Percentiles rank a stretch among this genome's conserved stretches.
Conservation (phyloP, 352 stramenopile species). For the Phytophthora crassamura region DNA sequence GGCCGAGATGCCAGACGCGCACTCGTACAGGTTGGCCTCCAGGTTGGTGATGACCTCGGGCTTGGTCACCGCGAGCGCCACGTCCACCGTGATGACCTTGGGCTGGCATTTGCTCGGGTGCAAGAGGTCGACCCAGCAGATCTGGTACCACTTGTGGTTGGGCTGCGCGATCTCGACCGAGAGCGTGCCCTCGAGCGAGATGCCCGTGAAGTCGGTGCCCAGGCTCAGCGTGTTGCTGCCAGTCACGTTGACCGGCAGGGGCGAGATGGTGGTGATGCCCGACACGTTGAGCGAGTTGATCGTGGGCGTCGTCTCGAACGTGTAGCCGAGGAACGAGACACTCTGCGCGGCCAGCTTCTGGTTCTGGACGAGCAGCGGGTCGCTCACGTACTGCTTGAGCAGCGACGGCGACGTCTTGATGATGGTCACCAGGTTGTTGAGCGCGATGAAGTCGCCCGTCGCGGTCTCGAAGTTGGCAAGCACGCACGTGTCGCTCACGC, state of each 20-base stretch:
- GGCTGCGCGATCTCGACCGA: constrained; percentile 58
- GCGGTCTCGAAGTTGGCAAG: constrained; percentile 56
- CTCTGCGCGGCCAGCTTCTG: constrained; percentile 49
- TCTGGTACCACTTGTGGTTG: constrained; percentile 67
- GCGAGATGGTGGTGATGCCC: constrained; percentile 55
- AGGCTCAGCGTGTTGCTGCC: constrained; percentile 41
- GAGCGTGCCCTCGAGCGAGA: constrained; percentile 47
- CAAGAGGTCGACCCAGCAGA: constrained; percentile 66
- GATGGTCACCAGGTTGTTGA: constrained; percentile 55
- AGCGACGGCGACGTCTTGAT: constrained; percentile 47
- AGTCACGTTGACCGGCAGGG: constrained; percentile 58
- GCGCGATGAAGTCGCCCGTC: constrained; percentile 47
- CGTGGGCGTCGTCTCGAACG: constrained; percentile 47
- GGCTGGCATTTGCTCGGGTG: constrained; percentile 54
- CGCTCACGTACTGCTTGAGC: constrained; percentile 39
- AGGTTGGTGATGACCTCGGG: constrained; percentile 41
- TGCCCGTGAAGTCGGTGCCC: constrained; percentile 51
- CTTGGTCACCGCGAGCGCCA: constrained; percentile 48
- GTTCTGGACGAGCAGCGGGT: constrained; percentile 51
- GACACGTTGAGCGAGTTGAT: constrained; percentile 55
- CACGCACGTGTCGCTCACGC: constrained; percentile 37
- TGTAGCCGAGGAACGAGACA: constrained; percentile 59
- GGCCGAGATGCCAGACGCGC: constrained; percentile 33
- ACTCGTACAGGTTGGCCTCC: constrained; percentile 47
- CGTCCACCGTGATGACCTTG: constrained; percentile 43